Base-by-base conservation (phyloP, 345 rosid genomes). In the Salix dunnii region DNA sequence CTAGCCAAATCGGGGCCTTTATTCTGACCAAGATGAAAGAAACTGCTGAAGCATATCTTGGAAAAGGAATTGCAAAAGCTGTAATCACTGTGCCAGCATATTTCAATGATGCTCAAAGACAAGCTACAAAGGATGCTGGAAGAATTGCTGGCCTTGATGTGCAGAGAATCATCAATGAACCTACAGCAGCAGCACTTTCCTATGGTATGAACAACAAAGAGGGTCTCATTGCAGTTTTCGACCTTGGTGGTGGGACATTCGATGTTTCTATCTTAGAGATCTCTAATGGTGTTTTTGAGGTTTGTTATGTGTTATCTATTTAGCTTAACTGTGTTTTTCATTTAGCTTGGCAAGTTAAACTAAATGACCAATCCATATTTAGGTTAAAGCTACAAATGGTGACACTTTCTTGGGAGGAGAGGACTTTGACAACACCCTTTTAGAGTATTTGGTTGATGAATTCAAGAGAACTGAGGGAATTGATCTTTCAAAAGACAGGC, bases 71-170 rank as follows among this genome's bases (percentile, higher is more conserved):
- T 55, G 20, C 77, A 2, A 82, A 82, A 64, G 85, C 85, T 82
- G 85, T 82, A 17, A 49, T 82, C 27, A 82, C 85, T 18, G 85
- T 82, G 0, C 85, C 85, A 27, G 85, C 85, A 2, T 82, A 82
- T 79, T 82, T 82, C 80, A 82, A 82, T 78, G 85, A 82, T 78
- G 85, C 85, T 68, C 85, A 82, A 63, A 75, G 85, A 69, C 85
- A 82, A 65, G 85, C 85, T 6, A 82, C 85, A 30, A 82, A 82
- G 76, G 85, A 82, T 79, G 85, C 85, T 23, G 85, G 85, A 23
- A 82, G 73, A 70, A 82, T 82, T 51, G 46, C 85, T 43, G 85
- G 85, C 35, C 82, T 82, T 38, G 82, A 82, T 62, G 85, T 82
- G 46, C 82, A 79, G 72, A 76, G 85, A 60, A 82, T 82, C 46